Conservation (phyloP, 306 rosid species). For the Malus fusca region DNA sequence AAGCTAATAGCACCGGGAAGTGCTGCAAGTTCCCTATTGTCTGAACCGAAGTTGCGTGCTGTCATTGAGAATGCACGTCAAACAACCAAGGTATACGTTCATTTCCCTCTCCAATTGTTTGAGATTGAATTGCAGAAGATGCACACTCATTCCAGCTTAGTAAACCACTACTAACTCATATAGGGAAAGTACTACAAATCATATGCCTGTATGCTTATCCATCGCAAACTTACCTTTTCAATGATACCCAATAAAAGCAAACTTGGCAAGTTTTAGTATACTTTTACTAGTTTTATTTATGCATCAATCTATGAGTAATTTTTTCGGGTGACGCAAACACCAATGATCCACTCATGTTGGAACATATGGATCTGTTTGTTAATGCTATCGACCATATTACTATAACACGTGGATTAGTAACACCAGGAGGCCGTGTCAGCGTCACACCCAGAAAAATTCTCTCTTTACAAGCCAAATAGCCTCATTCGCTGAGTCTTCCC, state of each 20-base stretch:
- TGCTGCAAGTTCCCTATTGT: conserved; percentile 50
- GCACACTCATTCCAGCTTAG: neutral
- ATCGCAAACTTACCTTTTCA: neutral
- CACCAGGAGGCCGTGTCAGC: neutral
- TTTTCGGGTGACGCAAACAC: neutral
- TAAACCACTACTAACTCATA: neutral
- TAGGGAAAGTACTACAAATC: neutral
- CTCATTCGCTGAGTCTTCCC: neutral
- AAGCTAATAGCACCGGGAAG: conserved; percentile 55
- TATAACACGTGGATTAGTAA: neutral
- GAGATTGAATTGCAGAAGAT: conserved; percentile 2
- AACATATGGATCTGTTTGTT: neutral
- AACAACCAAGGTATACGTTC: conserved; percentile 49
- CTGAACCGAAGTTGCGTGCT: conserved; percentile 60
- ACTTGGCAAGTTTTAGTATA: neutral
- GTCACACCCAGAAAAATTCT: neutral
- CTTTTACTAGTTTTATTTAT: neutral
- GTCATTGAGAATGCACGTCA: conserved; percentile 65
- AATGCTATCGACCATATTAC: neutral
- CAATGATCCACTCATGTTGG: neutral
- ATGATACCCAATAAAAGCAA: neutral
- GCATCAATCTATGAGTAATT: neutral
- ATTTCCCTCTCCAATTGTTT: conserved; percentile 18
- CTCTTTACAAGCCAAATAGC: neutral
- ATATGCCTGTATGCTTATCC: neutral